These are phyloP conservation scores for Coemansia umbellata DNA, from an alignment of 192 early-diverging fungal genomes.

Conservation along the genomic window DNA sequence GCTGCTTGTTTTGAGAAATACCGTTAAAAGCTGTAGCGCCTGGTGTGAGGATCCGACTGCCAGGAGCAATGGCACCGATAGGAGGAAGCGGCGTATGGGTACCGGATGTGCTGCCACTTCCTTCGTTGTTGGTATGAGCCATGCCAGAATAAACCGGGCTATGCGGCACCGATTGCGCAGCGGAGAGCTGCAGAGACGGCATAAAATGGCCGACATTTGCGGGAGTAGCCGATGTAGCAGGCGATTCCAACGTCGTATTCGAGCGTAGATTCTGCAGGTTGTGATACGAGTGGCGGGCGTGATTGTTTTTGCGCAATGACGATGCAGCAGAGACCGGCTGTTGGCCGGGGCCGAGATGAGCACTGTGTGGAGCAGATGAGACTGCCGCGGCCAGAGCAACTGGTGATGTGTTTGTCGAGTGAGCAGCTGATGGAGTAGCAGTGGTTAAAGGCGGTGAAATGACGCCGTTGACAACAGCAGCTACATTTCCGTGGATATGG, in stretches of 20 bases:
- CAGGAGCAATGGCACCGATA: slow-evolving; percentile 12
- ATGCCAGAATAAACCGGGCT: slow-evolving; percentile 5
- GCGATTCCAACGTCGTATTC: not conserved
- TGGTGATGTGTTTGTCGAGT: slow-evolving; percentile 18
- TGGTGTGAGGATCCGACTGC: not conserved
- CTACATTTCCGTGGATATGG: no score
- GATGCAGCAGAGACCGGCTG: not conserved
- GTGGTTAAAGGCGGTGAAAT: slow-evolving; percentile 10
- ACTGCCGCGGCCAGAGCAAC: slow-evolving; percentile 12
- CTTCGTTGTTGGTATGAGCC: not conserved
- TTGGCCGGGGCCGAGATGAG: not conserved
- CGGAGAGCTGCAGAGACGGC: not conserved
- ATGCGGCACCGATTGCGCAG: slow-evolving; percentile 12
- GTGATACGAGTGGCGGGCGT: not conserved
- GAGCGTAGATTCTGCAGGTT: not conserved
- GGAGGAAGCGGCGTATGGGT: slow-evolving; percentile 17
- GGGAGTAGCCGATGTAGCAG: not conserved
- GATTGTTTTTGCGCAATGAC: not conserved
- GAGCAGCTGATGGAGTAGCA: slow-evolving; percentile 5
- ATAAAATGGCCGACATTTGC: not conserved
- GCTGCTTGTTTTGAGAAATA: slow-evolving; percentile 2
- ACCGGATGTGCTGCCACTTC: not conserved
- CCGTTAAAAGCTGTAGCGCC: not conserved
- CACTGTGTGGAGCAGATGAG: no score
- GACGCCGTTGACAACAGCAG: no score